Percentiles rank a stretch among this genome's conserved stretches.
These are phyloP conservation scores for Clavaria fumosa DNA, from an alignment of 768 basidiomycete genomes.

Conservation along the genomic window DNA sequence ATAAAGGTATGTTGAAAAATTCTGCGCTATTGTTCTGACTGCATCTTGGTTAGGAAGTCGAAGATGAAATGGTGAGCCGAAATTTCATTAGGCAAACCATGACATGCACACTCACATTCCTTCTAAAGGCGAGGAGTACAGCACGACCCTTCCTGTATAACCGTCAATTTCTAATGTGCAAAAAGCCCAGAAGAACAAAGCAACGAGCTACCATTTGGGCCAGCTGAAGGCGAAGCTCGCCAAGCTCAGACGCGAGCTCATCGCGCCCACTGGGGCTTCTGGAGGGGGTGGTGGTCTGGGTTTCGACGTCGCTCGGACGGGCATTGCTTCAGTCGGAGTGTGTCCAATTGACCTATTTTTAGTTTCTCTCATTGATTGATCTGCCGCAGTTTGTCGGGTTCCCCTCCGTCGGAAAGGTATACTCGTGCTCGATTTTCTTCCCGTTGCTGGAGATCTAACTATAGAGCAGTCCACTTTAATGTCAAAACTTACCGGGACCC, in stretches of 20 bases:
- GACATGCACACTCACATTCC: conserved; percentile 12
- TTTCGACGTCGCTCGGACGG: conserved; percentile 96
- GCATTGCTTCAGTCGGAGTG: conserved; percentile 92
- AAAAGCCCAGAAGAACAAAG: conserved; percentile 91
- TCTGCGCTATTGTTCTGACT: conserved; percentile 9
- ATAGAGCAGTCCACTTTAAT: conserved; percentile 69
- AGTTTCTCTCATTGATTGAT: no score
- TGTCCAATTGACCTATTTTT: no score
- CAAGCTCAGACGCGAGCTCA: conserved; percentile 89
- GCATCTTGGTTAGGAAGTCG: conserved; percentile 55
- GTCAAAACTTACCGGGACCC: conserved; percentile 93
- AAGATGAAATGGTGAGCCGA: conserved; percentile 96
- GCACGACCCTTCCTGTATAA: no score
- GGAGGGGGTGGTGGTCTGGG: conserved; percentile 84
- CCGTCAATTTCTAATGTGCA: no score
- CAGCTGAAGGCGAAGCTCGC: conserved; percentile 98
- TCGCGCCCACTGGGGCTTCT: conserved; percentile 56
- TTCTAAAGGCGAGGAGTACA: conserved; percentile 62
- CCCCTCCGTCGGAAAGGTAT: conserved; percentile 88
- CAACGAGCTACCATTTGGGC: conserved; percentile 89
- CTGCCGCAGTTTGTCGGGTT: conserved; percentile 86
- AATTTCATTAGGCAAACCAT: conserved; percentile 11
- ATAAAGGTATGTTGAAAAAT: conserved; percentile 44
- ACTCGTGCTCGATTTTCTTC: conserved; percentile 3
- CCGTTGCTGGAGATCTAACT: conserved; percentile 5